A percentile compares a stretch with the other conserved stretches of the same genome.
Conservation (phyloP, 2,329 filamentous ascomycete genomes). For the Neopestalotiopsis sp. region DNA sequence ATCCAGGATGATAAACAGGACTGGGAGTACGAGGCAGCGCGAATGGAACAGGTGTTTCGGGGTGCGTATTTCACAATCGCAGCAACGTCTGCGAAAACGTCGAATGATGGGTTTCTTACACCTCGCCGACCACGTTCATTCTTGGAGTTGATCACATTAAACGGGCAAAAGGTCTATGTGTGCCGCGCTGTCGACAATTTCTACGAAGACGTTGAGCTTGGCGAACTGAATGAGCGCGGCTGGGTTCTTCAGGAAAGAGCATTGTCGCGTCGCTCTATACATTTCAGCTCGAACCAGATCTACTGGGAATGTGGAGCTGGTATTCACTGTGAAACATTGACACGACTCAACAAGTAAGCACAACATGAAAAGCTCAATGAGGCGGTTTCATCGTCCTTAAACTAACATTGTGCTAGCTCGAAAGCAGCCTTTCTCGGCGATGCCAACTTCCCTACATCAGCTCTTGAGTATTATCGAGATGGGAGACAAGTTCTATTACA, state of each 20-base stretch:
- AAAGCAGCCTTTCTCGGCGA: slow-evolving; percentile 18
- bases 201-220: neutral
- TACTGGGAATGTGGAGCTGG: slow-evolving; percentile 2
- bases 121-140: neutral
- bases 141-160: neutral
- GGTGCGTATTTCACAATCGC: slow-evolving; percentile 8
- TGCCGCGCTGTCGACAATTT: neutral
- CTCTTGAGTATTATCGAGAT: slow-evolving; percentile 4
- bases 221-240: neutral
- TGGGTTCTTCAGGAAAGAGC: slow-evolving; percentile 1
- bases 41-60: slow-evolving; percentile 2
- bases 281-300: neutral
- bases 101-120: neutral
- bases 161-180: neutral
- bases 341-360: slow-evolving; percentile 16
- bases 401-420: slow-evolving; percentile 9
- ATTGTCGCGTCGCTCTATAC: neutral
- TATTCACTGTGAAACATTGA: slow-evolving; percentile 17
- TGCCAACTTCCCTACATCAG: slow-evolving; percentile 16
- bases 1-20: neutral
- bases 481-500: slow-evolving; percentile 7
- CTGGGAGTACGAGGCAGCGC: neutral
- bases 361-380: neutral
- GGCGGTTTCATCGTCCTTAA: too few species aligned
- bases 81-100: neutral